A percentile compares a stretch with the other conserved stretches of the same genome.
Evolutionary conservation across 2,329 filamentous ascomycete species (phyloP).

Genomic region (Sporothrix phasma): DNA sequence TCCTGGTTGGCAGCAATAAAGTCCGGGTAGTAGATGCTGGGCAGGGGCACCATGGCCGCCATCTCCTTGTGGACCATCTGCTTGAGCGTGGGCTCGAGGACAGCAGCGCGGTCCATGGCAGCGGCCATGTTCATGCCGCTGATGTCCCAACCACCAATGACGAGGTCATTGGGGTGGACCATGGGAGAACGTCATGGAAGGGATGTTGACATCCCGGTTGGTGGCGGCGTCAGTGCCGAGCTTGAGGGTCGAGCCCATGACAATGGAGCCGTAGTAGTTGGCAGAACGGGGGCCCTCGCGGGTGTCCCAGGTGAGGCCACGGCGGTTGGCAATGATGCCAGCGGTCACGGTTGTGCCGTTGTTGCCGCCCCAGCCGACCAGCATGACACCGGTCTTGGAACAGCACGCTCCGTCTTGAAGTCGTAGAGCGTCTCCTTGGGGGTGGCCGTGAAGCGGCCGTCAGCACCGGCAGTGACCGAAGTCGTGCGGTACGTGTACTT

Average conservation of each 20-base stretch:
- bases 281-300: constrained; percentile 74
- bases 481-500: constrained; percentile 97
- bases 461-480: constrained; percentile 55
- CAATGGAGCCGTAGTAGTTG: constrained; percentile 97
- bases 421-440: constrained; percentile 87
- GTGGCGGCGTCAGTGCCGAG: constrained; percentile 80
- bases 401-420: constrained; percentile 92
- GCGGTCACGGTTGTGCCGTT: constrained; percentile 96
- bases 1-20: constrained; percentile 99
- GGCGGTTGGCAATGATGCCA: constrained; percentile 92
- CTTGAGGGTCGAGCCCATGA: constrained; percentile 97
- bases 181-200: constrained; percentile 92
- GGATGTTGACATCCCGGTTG: constrained; percentile 84
- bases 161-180: constrained; percentile 93
- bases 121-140: constrained; percentile 79
- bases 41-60: constrained; percentile 76
- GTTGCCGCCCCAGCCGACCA: constrained; percentile 96
- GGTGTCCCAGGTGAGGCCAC: constrained; percentile 80
- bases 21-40: constrained; percentile 96
- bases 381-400: constrained; percentile 92
- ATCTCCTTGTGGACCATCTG: constrained; percentile 85
- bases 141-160: constrained; percentile 96
- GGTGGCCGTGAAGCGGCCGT: constrained; percentile 71
- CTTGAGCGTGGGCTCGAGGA: constrained; percentile 94
- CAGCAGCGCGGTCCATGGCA: constrained; percentile 90